A percentile compares a stretch with the other conserved stretches of the same genome.
Evolutionary conservation across 495 filamentous ascomycete genomes (phyloP).

Genomic region (Neurospora sp.): DNA sequence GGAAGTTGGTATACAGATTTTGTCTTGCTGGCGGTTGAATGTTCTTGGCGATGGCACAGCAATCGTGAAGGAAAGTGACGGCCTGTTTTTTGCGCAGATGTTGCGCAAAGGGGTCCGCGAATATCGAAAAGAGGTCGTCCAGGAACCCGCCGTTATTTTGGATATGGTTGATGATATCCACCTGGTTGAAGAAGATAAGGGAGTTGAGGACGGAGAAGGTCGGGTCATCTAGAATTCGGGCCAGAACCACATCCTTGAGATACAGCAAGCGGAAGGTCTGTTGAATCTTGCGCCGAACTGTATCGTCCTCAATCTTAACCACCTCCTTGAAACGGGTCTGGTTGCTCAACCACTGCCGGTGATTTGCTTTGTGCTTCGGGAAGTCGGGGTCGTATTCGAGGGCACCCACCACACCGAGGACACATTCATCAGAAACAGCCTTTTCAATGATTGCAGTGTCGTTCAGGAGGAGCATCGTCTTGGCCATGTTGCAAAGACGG

Average conservation of each 20-base stretch:
- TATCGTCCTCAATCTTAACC: conserved; percentile 72
- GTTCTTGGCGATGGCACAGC: conserved; percentile 88
- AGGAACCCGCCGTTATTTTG: conserved; percentile 70
- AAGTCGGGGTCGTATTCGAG: conserved; percentile 98
- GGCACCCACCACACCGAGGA: conserved; percentile 89
- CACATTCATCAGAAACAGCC: conserved; percentile 78
- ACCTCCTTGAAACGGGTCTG: conserved; percentile 92
- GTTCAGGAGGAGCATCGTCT: conserved; percentile 86
- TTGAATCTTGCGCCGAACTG: conserved; percentile 84
- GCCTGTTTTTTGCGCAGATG: conserved; percentile 79
- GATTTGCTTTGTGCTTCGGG: conserved; percentile 96
- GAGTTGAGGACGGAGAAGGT: conserved; percentile 97
- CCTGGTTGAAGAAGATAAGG: conserved; percentile 97
- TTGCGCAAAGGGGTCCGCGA: conserved; percentile 53
- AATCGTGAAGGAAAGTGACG: conserved; percentile 93
- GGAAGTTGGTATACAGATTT: conserved; percentile 79
- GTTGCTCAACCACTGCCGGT: conserved; percentile 84
- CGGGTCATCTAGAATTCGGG: conserved; percentile 91
- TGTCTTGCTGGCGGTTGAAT: conserved; percentile 72
- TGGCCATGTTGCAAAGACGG: conserved; percentile 94
- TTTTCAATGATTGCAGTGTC: conserved; percentile 90
- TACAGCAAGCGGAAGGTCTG: conserved; percentile 94
- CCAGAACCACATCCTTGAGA: conserved; percentile 95
- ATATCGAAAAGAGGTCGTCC: conserved; percentile 83
- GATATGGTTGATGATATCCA: conserved; percentile 90